Evolutionary conservation across 2,329 filamentous ascomycete species (phyloP).

Genomic region (Scopulariopsis brevicaulis): DNA sequence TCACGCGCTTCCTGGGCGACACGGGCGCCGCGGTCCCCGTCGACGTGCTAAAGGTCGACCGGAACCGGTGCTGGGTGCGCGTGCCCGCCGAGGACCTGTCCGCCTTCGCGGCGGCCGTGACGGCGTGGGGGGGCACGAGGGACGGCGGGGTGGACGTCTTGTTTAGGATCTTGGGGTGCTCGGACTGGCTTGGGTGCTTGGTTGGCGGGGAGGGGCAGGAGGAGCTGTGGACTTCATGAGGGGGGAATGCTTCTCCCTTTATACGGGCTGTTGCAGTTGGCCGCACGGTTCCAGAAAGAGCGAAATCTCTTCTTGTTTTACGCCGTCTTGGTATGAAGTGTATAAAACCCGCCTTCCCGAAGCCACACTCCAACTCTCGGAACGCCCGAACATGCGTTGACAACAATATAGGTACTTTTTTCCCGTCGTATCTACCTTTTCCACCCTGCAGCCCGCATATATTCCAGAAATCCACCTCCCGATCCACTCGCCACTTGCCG

Average conservation of each 20-base stretch:
- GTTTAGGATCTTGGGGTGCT: constrained; percentile 43
- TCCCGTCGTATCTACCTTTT: neutral
- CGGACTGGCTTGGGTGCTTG: constrained; percentile 53
- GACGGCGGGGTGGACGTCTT: constrained; percentile 31
- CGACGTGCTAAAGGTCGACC: constrained; percentile 56
- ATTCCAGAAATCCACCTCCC: neutral
- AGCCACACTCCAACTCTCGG: neutral
- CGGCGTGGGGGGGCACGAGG: constrained; percentile 46
- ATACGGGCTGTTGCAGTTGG: neutral
- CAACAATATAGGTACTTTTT: neutral
- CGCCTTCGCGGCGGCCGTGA: constrained; percentile 51
- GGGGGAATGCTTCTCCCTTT: neutral
- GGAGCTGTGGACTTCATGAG: constrained; percentile 31
- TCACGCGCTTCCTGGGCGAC: constrained; percentile 59
- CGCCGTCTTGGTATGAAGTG: constrained; percentile 1
- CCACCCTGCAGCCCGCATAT: neutral
- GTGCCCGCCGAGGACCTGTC: constrained; percentile 49
- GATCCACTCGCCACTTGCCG: neutral
- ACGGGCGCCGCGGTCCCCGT: constrained; percentile 56
- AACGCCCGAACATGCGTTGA: constrained; percentile 3
- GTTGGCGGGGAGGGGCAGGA: constrained; percentile 34
- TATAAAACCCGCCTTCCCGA: neutral
- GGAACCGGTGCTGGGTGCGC: constrained; percentile 49
- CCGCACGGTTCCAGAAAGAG: neutral
- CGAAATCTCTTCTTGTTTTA: neutral